Evolutionary conservation across 2,329 filamentous ascomycete genomes (phyloP).

Genomic region (Talaromyces albobiverticillius): DNA sequence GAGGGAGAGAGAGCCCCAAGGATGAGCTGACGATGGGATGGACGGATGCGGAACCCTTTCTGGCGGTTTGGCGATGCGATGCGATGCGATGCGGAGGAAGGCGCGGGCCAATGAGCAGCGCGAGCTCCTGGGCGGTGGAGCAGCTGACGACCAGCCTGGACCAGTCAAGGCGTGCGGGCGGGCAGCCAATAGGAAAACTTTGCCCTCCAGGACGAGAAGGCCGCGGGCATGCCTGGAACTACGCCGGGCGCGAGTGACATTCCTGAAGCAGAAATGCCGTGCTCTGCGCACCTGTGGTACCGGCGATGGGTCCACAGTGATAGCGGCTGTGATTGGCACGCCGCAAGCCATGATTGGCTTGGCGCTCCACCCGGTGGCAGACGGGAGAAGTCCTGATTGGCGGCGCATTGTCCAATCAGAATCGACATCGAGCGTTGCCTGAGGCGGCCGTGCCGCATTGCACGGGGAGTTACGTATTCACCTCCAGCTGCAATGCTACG

Average conservation of each 20-base stretch:
- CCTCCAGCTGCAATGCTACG: too few species aligned
- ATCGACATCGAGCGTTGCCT: neutral
- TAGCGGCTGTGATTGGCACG: neutral
- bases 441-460: neutral
- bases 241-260: neutral
- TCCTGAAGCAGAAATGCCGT: neutral
- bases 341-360: neutral
- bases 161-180: too few species aligned
- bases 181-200: conserved; percentile 9
- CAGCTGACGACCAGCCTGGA: conserved; percentile 7
- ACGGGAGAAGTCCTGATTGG: neutral
- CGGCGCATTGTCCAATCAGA: neutral
- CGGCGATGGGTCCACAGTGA: neutral
- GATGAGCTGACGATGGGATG: neutral
- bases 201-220: conserved; percentile 3
- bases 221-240: conserved; percentile 1
- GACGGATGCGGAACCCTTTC: conserved; percentile 13
- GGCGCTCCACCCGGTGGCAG: neutral
- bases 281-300: neutral
- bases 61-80: conserved; percentile 8
- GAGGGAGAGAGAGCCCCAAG: neutral
- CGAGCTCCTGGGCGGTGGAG: conserved; percentile 14
- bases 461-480: too few species aligned
- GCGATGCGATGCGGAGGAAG: conserved; percentile 10
- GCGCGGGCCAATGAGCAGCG: conserved; percentile 1